Evolutionary conservation across 2,329 filamentous ascomycete species (phyloP).

Genomic region (Kalmusia sp.): DNA sequence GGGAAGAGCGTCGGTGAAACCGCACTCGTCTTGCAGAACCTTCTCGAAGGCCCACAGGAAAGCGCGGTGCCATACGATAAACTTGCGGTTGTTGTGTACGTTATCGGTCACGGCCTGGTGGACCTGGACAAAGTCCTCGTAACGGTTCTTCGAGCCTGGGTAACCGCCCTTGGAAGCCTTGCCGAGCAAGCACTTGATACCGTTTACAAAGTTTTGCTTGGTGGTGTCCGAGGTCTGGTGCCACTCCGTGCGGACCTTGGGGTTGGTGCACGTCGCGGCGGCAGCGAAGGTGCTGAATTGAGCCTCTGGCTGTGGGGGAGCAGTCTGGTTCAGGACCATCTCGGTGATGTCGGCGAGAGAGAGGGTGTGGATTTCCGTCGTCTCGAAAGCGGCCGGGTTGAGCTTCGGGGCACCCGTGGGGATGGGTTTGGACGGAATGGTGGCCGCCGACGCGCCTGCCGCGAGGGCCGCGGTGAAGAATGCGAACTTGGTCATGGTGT

Average conservation of each 20-base stretch:
- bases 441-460: conserved; percentile 2
- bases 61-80: conserved; percentile 55
- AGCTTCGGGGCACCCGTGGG: conserved; percentile 4
- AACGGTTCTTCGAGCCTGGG: conserved; percentile 32
- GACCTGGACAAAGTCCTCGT: conserved; percentile 44
- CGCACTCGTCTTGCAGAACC: conserved; percentile 51
- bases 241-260: conserved; percentile 41
- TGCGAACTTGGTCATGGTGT: conserved; percentile 3
- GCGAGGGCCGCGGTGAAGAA: conserved; percentile 6
- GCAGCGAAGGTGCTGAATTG: conserved; percentile 6
- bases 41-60: conserved; percentile 52
- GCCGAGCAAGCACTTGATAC: conserved; percentile 38
- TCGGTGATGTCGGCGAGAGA: conserved; percentile 2
- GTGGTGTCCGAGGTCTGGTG: conserved; percentile 31
- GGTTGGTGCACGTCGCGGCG: conserved; percentile 32
- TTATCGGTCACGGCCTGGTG: conserved; percentile 43
- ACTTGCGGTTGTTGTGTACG: conserved; percentile 44
- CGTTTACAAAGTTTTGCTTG: conserved; percentile 33
- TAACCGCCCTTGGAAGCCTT: conserved; percentile 32
- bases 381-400: neutral
- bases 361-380: conserved; percentile 1
- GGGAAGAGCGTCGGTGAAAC: conserved; percentile 48
- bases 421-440: neutral
- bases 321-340: conserved; percentile 2
- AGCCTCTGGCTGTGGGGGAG: neutral